Conservation (phyloP, 768 basidiomycete species). For the Phanerochaete sordida region DNA sequence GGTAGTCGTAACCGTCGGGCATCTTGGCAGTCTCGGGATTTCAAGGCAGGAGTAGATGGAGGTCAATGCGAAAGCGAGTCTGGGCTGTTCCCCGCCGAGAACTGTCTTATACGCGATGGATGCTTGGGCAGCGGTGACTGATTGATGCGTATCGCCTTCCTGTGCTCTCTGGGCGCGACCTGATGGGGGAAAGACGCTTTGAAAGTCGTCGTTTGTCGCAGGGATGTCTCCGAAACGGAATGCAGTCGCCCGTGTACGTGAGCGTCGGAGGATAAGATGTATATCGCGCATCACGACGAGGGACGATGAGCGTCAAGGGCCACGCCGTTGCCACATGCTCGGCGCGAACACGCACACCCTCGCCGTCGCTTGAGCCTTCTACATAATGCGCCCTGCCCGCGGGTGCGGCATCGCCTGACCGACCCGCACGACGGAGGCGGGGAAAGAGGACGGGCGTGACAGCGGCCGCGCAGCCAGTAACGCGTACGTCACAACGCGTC, state of each 20-base stretch:
- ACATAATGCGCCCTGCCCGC: too few relatives aligned
- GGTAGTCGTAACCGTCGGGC: constrained; percentile 89
- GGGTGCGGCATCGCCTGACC: too few relatives aligned
- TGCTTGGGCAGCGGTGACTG: not conserved
- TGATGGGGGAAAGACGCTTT: not conserved
- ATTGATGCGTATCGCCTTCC: constrained; percentile 13
- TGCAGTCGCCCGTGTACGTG: not conserved
- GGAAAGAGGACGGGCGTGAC: not conserved
- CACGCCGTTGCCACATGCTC: constrained; percentile 16
- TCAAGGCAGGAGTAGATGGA: constrained; percentile 26
- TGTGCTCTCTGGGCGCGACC: constrained; percentile 5
- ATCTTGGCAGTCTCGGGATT: constrained; percentile 7
- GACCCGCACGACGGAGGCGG: not conserved
- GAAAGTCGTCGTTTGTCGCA: too few relatives aligned
- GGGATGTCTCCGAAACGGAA: not conserved
- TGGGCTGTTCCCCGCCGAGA: not conserved
- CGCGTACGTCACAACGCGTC: not conserved
- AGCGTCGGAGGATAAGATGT: not conserved
- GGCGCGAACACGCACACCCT: not conserved
- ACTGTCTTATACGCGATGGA: constrained; percentile 2
- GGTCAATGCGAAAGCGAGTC: constrained; percentile 2
- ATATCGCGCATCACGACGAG: not conserved
- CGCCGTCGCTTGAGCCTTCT: not conserved
- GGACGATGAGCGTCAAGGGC: constrained; percentile 2
- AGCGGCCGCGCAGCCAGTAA: not conserved